Percentiles rank a stretch among this genome's conserved stretches.
phyloP scores from a whole-genome alignment of 768 basidiomycete genomes.

The Tylopilus plumbeoviolaceoides region DNA sequence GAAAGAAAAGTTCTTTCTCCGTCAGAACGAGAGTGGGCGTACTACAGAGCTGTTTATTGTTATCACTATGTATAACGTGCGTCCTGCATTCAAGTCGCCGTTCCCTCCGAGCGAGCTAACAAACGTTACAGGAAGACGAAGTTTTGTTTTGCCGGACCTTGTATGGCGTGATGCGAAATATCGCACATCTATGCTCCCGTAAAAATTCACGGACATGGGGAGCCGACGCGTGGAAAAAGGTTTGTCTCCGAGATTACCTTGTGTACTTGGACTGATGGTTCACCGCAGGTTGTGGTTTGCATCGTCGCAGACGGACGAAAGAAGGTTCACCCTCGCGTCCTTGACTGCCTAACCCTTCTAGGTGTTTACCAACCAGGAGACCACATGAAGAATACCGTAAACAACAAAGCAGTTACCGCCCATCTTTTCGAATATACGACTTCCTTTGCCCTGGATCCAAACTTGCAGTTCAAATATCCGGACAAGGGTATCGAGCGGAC shows the following conservation, averaged over 20 bases:
- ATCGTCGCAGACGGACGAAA: slow-evolving; percentile 87
- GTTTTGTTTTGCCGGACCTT: slow-evolving; percentile 88
- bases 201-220: slow-evolving; percentile 96
- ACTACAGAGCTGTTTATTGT: slow-evolving; percentile 91
- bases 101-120: slow-evolving; percentile 13
- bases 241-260: slow-evolving; percentile 16
- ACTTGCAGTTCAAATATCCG: slow-evolving; percentile 80
- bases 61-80: slow-evolving; percentile 95
- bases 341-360: slow-evolving; percentile 86
- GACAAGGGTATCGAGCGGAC: slow-evolving; percentile 93
- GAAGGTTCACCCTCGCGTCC: slow-evolving; percentile 76
- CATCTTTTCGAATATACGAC: slow-evolving; percentile 87
- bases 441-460: slow-evolving; percentile 72
- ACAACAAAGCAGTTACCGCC: slow-evolving; percentile 67
- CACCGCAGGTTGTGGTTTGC: slow-evolving; percentile 76
- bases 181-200: slow-evolving; percentile 75
- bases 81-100: slow-evolving; percentile 21
- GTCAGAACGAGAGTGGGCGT: slow-evolving; percentile 76
- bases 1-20: slow-evolving; percentile 74
- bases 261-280: background rate
- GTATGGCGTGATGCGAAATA: slow-evolving; percentile 92
- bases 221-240: slow-evolving; percentile 95
- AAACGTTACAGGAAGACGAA: slow-evolving; percentile 67
- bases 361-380: slow-evolving; percentile 84
- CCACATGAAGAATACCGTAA: slow-evolving; percentile 60